Conservation (phyloP, 768 basidiomycete species). For the Naganishia vaughanmartiniae region DNA sequence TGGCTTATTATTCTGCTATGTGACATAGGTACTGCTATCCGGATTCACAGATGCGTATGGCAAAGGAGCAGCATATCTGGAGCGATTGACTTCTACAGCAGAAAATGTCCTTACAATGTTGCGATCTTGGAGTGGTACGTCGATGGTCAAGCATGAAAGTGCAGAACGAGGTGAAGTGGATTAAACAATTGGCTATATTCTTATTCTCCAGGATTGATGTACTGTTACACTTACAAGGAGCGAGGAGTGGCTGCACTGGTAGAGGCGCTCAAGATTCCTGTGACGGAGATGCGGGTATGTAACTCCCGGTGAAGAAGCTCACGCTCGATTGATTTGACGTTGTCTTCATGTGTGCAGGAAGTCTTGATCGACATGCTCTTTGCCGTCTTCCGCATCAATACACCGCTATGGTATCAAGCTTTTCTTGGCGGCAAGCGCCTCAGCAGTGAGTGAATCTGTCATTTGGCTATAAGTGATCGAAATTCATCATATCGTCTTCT, state of each 20-base stretch:
- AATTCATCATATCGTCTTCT: background rate
- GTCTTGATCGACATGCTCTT: constrained; percentile 92
- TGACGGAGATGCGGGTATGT: constrained; percentile 75
- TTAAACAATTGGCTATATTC: background rate
- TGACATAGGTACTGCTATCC: constrained; percentile 60
- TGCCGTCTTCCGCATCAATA: constrained; percentile 83
- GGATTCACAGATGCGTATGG: constrained; percentile 91
- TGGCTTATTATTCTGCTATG: constrained; percentile 57
- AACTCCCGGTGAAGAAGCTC: background rate
- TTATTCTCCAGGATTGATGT: constrained; percentile 67
- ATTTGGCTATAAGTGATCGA: background rate
- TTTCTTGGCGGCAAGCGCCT: constrained; percentile 84
- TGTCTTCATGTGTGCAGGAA: constrained; percentile 60
- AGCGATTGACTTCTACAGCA: constrained; percentile 73
- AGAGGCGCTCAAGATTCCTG: constrained; percentile 82
- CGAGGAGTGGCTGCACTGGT: constrained; percentile 79
- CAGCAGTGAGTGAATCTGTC: constrained; percentile 53
- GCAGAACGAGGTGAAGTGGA: background rate
- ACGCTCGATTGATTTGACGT: background rate
- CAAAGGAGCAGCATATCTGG: constrained; percentile 71
- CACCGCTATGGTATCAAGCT: constrained; percentile 86
- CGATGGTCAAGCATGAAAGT: background rate
- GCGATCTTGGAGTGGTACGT: constrained; percentile 87
- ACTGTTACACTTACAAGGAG: constrained; percentile 86
- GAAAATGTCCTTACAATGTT: constrained; percentile 78